These are phyloP conservation scores for Colletotrichum sansevieriae DNA, from an alignment of 2,329 filamentous ascomycete genomes.

Conservation along the genomic window DNA sequence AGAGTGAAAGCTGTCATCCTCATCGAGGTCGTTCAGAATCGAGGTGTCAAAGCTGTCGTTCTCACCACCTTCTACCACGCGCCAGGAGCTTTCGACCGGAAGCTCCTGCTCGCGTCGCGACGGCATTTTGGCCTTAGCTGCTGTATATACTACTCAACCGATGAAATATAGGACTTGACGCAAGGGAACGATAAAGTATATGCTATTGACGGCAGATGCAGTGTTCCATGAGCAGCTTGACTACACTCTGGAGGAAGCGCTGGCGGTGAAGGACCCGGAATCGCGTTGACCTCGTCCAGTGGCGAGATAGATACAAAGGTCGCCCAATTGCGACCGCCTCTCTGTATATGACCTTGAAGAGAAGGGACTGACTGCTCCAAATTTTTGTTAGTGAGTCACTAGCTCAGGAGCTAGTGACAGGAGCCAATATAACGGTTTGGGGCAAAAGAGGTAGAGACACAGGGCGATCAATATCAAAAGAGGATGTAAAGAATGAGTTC, in stretches of 20 bases:
- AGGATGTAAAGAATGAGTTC: conserved; percentile 28
- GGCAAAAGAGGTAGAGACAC: conserved; percentile 35
- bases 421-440: conserved; percentile 28
- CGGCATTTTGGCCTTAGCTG: conserved; percentile 28
- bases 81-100: conserved; percentile 69
- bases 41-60: conserved; percentile 72
- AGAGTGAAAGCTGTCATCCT: conserved; percentile 55
- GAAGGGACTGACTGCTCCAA: conserved; percentile 7
- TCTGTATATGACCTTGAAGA: background rate
- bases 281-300: conserved; percentile 34
- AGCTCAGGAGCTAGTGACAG: conserved; percentile 21
- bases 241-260: conserved; percentile 5
- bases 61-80: conserved; percentile 70
- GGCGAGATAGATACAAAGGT: conserved; percentile 27
- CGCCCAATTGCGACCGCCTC: conserved; percentile 8
- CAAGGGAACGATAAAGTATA: background rate
- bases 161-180: background rate
- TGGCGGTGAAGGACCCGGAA: conserved; percentile 3
- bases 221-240: conserved; percentile 12
- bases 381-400: conserved; percentile 35
- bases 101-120: conserved; percentile 46
- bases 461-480: conserved; percentile 7
- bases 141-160: background rate
- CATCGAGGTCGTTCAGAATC: conserved; percentile 60
- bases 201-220: background rate